Evolutionary conservation across 2,329 filamentous ascomycete species (phyloP).

Genomic region (Didymella arachidicola): DNA sequence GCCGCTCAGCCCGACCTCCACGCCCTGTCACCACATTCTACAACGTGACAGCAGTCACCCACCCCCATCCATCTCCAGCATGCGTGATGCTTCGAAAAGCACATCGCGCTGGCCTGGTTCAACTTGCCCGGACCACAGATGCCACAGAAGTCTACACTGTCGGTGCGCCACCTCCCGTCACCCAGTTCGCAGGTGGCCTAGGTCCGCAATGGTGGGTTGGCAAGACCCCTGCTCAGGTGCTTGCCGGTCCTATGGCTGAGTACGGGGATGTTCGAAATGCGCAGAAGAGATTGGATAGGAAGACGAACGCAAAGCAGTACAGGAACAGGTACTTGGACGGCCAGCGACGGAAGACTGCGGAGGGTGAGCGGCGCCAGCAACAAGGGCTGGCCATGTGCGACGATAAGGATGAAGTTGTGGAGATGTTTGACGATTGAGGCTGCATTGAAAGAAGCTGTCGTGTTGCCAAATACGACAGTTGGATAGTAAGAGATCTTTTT

Average conservation of each 20-base stretch:
- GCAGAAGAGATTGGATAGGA: not conserved
- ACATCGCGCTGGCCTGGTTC: not conserved
- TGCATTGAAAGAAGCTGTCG: not conserved
- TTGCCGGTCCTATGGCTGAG: not conserved
- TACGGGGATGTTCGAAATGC: not conserved
- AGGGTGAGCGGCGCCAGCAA: not conserved
- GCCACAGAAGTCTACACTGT: not conserved
- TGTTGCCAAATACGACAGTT: not conserved
- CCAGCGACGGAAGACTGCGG: not conserved
- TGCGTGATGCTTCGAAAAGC: slow-evolving; percentile 1
- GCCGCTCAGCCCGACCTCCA: not conserved
- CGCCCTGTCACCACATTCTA: not conserved
- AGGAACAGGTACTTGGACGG: not conserved
- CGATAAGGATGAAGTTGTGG: not conserved
- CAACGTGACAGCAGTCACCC: not conserved
- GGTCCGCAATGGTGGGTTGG: not conserved
- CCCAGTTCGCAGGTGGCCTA: not conserved
- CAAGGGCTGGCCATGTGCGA: not conserved
- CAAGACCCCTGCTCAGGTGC: not conserved
- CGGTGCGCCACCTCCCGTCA: not conserved
- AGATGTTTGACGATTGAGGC: not conserved
- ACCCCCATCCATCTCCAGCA: not conserved
- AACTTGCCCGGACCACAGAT: not conserved
- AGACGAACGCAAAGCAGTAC: not conserved
- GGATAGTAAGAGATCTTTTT: not conserved